Base-by-base conservation (phyloP, 164 flowering plant genomes). In the Stephania cephalantha region DNA sequence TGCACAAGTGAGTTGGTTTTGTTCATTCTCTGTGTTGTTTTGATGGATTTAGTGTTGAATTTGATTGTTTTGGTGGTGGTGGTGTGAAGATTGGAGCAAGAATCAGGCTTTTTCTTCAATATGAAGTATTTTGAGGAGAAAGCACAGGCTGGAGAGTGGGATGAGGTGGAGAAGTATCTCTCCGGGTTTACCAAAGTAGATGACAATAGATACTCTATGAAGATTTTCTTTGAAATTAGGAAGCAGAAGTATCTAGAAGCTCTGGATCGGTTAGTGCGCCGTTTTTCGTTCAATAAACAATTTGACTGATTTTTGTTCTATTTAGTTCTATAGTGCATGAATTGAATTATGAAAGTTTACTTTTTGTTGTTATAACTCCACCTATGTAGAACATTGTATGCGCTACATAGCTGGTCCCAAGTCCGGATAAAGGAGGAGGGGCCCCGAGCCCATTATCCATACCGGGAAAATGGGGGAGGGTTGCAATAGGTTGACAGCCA, bases 161-260 rank as follows among this genome's bases (percentile, higher is more conserved):
- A 90, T 5, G 95, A 93, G 74, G 94, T 91, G 64, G 98, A 91
- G 83, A 91, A 84, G 74, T 93, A 93, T 78, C 85, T 93, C 25
- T 83, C 95, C 5, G 97, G 95, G 22, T 92, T 85, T 81, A 92
- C 93, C 6, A 92, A 90, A 75, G 97, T 90, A 44, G 95, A 93
- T 52, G 95, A 93, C 72, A 90, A 92, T 70, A 74, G 94, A 76
- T 89, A 90, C 81, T 89, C 97, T 0, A 92, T 88, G 93, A 92
- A 92, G 86, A 90, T 92, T 20, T 92, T 90, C 67, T 92, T 90
- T 75, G 97, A 90, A 68, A 92, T 93, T 61, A 85, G 96, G 78
- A 93, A 91, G 82, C 98, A 93, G 80, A 93, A 91, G 82, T 93
- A 93, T 84, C 90, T 93, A 8, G 98, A 93, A 83, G 96, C 96